Evolutionary conservation across 2,329 filamentous ascomycete genomes (phyloP), one percentile per base, ranked within the genome.

Genomic region (Aspergillus uvarum): DNA sequence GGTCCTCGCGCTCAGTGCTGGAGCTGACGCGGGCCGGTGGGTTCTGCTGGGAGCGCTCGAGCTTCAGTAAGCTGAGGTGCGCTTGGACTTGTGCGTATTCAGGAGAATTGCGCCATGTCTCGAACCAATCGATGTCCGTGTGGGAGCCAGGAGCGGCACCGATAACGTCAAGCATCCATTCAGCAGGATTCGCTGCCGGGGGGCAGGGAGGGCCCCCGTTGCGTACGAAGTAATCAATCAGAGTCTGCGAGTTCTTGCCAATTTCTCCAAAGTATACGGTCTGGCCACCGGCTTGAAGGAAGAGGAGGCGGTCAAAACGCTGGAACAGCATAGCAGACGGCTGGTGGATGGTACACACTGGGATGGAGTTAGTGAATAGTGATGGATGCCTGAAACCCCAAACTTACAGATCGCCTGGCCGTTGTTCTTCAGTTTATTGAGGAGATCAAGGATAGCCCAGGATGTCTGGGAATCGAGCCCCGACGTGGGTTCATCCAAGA

Each of bases 401-500:
- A 29, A 29, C 26, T 29, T 8, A 29, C 26, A 29, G 3, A 29
- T 10, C 26, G 7, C 26, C 8, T 29, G 26, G 26, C 26, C 26
- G 7, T 29, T 29, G 7, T 29, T 29, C 7, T 90, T 90, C 35
- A 96, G 81, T 78, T 93, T 95, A 77, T 92, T 87, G 47, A 96
- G 82, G 8, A 96, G 83, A 69, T 89, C 86, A 50, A 90, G 81
- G 70, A 96, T 95, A 62, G 90, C 88, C 90, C 90, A 96, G 1
- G 91, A 91, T 2, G 90, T 94, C 75, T 95, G 91, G 64, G 86
- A 89, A 74, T 96, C 92, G 8, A 96, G 85, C 78, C 92, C 92
- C 21, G 91, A 95, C 4, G 92, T 96, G 11, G 92, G 92, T 74
- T 96, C 92, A 68, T 96, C 92, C 44, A 96, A 85, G 77, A 96